A percentile compares a stretch with the other conserved stretches of the same genome.
These are phyloP conservation scores for Mucor ambiguus DNA, from an alignment of 371 early-diverging fungal genomes.

Conservation along the genomic window DNA sequence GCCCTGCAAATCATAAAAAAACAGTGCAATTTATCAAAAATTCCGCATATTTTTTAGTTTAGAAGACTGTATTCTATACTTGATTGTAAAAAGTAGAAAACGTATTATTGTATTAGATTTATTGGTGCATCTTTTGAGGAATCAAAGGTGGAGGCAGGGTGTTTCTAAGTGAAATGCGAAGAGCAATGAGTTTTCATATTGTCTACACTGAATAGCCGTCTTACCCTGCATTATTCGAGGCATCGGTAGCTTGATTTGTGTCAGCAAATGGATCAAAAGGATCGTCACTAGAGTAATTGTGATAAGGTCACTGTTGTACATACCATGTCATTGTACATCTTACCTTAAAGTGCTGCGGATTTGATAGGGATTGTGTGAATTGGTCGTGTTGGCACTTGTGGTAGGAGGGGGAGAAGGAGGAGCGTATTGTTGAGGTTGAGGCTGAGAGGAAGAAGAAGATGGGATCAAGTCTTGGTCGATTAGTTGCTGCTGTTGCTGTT, in stretches of 20 bases:
- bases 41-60: too few species aligned
- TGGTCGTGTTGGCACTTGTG: background rate
- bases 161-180: conserved; percentile 7
- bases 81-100: too few species aligned
- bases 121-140: conserved; percentile 44
- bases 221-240: conserved; percentile 30
- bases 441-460: conserved; percentile 7
- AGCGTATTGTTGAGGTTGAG: background rate
- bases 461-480: background rate
- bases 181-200: conserved; percentile 4
- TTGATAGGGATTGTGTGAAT: conserved; percentile 1
- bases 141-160: conserved; percentile 44
- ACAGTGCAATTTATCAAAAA: too few species aligned
- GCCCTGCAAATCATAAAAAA: too few species aligned
- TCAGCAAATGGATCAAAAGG: conserved; percentile 53
- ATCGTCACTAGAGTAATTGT: conserved; percentile 12
- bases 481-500: conserved; percentile 1
- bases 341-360: conserved; percentile 1
- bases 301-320: background rate
- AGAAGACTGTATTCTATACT: background rate
- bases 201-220: background rate
- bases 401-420: conserved; percentile 3
- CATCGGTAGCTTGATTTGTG: conserved; percentile 19
- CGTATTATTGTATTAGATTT: conserved; percentile 3
- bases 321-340: background rate